These are phyloP conservation scores for Lophiostoma macrostomum DNA, from an alignment of 495 filamentous ascomycete species.

Conservation along the genomic window DNA sequence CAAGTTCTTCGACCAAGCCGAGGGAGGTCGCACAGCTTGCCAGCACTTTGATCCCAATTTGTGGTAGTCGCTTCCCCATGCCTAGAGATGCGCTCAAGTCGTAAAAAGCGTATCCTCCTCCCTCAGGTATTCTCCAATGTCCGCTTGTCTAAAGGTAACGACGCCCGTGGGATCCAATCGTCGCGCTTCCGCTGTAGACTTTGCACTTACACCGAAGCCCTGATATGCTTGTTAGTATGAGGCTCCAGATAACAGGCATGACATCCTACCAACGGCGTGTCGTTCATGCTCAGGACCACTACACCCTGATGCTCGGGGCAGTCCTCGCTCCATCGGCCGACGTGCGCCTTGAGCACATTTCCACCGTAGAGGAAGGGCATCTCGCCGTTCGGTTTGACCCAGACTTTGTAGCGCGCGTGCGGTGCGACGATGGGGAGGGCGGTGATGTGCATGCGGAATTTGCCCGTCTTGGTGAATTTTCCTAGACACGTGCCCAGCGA, in stretches of 20 bases:
- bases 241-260: background rate
- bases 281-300: constrained; percentile 72
- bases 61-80: too few species aligned
- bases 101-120: constrained; percentile 58
- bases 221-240: constrained; percentile 29
- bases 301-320: constrained; percentile 75
- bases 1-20: too few species aligned
- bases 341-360: constrained; percentile 87
- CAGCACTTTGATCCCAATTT: too few species aligned
- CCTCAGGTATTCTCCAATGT: constrained; percentile 88
- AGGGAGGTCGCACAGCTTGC: too few species aligned
- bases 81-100: too few species aligned
- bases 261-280: constrained; percentile 63
- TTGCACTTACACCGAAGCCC: constrained; percentile 80
- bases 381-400: constrained; percentile 91
- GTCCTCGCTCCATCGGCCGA: constrained; percentile 85
- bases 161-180: constrained; percentile 86
- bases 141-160: constrained; percentile 78
- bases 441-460: constrained; percentile 81
- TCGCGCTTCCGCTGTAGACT: constrained; percentile 76
- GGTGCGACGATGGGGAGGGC: constrained; percentile 81
- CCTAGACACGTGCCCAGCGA: constrained; percentile 71
- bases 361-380: constrained; percentile 93
- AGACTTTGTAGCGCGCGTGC: constrained; percentile 89
- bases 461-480: constrained; percentile 78